Evolutionary conservation across 495 filamentous ascomycete genomes (phyloP).

Genomic region (Sordaria brevicollis): DNA sequence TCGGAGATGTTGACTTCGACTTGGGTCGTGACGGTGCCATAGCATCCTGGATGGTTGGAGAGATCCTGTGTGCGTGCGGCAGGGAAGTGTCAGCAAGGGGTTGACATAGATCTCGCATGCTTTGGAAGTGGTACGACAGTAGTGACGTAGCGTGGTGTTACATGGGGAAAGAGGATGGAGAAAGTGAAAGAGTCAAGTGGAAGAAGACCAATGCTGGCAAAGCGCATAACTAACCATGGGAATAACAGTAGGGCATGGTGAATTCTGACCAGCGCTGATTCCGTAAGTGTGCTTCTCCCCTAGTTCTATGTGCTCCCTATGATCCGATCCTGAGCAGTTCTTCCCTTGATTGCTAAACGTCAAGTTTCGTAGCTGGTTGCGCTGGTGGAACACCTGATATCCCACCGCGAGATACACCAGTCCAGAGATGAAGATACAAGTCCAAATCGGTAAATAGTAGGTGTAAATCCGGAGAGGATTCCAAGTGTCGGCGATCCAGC

Average conservation of each 20-base stretch:
- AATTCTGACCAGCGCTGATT: neutral
- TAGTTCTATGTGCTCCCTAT: conserved; percentile 3
- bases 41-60: conserved; percentile 8
- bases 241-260: neutral
- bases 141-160: conserved; percentile 4
- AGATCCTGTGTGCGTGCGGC: neutral
- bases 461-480: conserved; percentile 62
- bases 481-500: conserved; percentile 65
- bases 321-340: conserved; percentile 12
- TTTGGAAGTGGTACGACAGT: neutral
- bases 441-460: conserved; percentile 82
- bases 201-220: neutral
- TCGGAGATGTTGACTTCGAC: conserved; percentile 23
- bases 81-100: neutral
- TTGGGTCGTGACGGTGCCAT: conserved; percentile 28
- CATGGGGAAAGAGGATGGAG: neutral
- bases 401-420: conserved; percentile 66
- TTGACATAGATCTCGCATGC: neutral
- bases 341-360: conserved; percentile 28
- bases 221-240: neutral
- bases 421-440: conserved; percentile 58
- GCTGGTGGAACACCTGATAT: conserved; percentile 52
- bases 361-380: conserved; percentile 43
- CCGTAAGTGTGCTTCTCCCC: neutral
- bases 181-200: neutral